Evolutionary conservation across 768 basidiomycete genomes (phyloP), one percentile per base, ranked within the genome.

Genomic region (Tremella mesenterica): DNA sequence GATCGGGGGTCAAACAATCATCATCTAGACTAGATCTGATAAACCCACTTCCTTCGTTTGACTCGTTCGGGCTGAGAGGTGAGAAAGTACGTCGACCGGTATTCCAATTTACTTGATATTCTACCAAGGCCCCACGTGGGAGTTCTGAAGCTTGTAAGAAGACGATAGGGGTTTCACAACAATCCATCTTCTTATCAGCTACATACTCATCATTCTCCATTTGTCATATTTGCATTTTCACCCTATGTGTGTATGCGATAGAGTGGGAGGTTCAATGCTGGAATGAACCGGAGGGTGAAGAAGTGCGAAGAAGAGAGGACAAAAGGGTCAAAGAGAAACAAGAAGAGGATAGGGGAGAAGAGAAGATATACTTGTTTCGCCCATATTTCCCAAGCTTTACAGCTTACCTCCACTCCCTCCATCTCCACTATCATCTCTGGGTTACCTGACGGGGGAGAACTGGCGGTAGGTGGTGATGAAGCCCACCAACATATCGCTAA

Each of bases 401-500:
- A 27, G 30, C 64, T 30, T n/a, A 57, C 65, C 43, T 55, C 57
- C 47, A 58, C 6, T 23, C 56, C 58, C 43, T 59, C 57, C 12
- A n/a, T 44, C 54, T 16, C 14, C 38, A 18, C 33, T 46, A 14
- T n/a, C n/a, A n/a, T n/a, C n/a, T n/a, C n/a, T n/a, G n/a, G n/a
- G n/a, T n/a, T n/a, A n/a, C n/a, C n/a, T n/a, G n/a, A n/a, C n/a
- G n/a, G n/a, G n/a, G n/a, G n/a, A n/a, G n/a, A n/a, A n/a, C n/a
- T n/a, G n/a, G n/a, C n/a, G n/a, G n/a, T n/a, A n/a, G n/a, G n/a
- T n/a, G 31, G 30, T n/a, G 49, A 20, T 14, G 31, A 21, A 8
- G 58, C 56, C 60, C 88, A 75, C 83, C 90, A 95, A 61, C 84
- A 85, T 16, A 89, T 70, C n/a, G 77, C 77, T 29, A 80, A 74